These are phyloP conservation scores for Euphorbia lathyris DNA, from an alignment of 345 rosid genomes.

Conservation along the genomic window DNA sequence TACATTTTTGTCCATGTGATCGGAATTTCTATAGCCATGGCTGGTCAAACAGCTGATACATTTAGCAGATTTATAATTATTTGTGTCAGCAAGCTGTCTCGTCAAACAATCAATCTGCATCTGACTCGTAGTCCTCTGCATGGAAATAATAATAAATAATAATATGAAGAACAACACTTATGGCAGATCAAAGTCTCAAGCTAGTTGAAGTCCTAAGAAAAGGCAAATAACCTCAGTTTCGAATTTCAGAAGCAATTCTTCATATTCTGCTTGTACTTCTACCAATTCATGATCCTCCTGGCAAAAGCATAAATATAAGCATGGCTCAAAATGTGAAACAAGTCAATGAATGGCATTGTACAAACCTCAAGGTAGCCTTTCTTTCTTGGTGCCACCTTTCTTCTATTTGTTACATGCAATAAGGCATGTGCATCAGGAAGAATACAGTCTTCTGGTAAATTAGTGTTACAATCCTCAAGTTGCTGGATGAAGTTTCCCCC, in stretches of 20 bases:
- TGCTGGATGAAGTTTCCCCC: slow-evolving; percentile 33
- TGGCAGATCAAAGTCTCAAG: not conserved
- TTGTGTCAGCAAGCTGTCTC: slow-evolving; percentile 47
- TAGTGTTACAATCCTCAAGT: slow-evolving; percentile 36
- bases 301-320: slow-evolving; percentile 30
- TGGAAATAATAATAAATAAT: not conserved
- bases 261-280: slow-evolving; percentile 56
- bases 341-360: slow-evolving; percentile 25
- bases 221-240: slow-evolving; percentile 58
- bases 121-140: slow-evolving; percentile 55
- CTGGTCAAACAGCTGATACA: slow-evolving; percentile 20
- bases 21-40: slow-evolving; percentile 19
- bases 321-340: slow-evolving; percentile 17
- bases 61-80: slow-evolving; percentile 23
- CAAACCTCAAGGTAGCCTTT: slow-evolving; percentile 59
- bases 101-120: slow-evolving; percentile 64
- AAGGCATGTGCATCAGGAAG: slow-evolving; percentile 75
- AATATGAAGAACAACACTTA: not conserved
- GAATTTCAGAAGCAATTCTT: slow-evolving; percentile 56
- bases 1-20: slow-evolving; percentile 33
- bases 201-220: slow-evolving; percentile 10
- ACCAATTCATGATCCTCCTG: slow-evolving; percentile 52
- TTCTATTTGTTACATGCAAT: slow-evolving; percentile 74
- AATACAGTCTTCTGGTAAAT: slow-evolving; percentile 35
- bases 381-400: slow-evolving; percentile 55